Evolutionary conservation across 2,329 filamentous ascomycete species (phyloP).

Genomic region (Colletotrichum musae): DNA sequence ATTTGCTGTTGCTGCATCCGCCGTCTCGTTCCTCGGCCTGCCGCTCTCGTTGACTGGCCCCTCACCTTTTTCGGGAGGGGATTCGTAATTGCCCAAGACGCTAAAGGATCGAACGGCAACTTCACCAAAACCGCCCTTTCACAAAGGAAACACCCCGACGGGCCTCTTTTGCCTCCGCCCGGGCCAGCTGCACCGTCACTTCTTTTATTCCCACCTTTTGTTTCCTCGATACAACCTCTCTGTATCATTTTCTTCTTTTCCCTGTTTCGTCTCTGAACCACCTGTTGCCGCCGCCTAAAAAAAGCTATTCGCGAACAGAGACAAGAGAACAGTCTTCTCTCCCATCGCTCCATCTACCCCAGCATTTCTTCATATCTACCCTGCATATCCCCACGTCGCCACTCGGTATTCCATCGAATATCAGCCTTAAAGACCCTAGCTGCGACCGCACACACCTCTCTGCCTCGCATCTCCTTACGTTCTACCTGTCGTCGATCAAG

Average conservation of each 20-base stretch:
- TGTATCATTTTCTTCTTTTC: slow-evolving; percentile 1
- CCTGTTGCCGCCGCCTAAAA: neutral
- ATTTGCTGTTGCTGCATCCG: slow-evolving; percentile 30
- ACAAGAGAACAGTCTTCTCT: slow-evolving; percentile 5
- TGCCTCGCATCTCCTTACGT: neutral
- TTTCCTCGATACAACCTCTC: neutral
- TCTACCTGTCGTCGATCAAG: slow-evolving; percentile 10
- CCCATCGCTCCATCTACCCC: neutral
- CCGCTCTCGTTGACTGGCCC: slow-evolving; percentile 34
- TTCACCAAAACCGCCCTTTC: slow-evolving; percentile 7
- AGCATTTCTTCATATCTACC: slow-evolving; percentile 16
- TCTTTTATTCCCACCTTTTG: slow-evolving; percentile 21
- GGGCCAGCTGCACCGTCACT: neutral
- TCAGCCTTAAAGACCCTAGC: slow-evolving; percentile 15
- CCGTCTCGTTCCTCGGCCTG: slow-evolving; percentile 36
- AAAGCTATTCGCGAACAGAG: slow-evolving; percentile 19
- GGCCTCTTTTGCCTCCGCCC: slow-evolving; percentile 16
- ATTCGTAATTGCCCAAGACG: slow-evolving; percentile 44
- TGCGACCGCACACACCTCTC: slow-evolving; percentile 1
- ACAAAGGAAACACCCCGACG: slow-evolving; percentile 14
- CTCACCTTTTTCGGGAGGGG: slow-evolving; percentile 33
- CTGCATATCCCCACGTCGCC: slow-evolving; percentile 2
- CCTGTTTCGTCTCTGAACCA: slow-evolving; percentile 14
- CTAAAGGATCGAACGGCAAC: slow-evolving; percentile 42
- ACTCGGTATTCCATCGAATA: slow-evolving; percentile 25